Base-by-base conservation (phyloP, 1,284 basidiomycete species). In the Cystobasidium slooffiae region DNA sequence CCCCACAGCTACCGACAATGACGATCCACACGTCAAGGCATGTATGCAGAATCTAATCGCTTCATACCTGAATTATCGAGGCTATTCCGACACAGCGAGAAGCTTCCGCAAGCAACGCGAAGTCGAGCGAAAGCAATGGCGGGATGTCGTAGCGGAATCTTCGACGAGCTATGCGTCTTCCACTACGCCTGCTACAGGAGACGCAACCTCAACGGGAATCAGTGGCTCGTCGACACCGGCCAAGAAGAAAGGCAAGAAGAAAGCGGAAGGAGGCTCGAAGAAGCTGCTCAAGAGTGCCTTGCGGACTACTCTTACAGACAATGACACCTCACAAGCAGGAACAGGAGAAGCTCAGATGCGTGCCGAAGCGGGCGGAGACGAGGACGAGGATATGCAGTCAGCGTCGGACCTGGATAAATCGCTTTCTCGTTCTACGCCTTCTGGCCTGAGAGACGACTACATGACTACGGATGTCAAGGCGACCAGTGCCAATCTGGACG, bases 21-120 rank as follows among this genome's bases (percentile, higher is more conserved):
- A 67, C 39, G 68, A 78, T 56, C 61, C 77, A 7, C 20, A 75
- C 41, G 74, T 72, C 61, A 83, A 84, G 74, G 81, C 84, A 46
- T 84, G 85, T 31, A 79, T 91, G 24, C 88, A 89, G 53, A 87
- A 88, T 46, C 87, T 94, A 20, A 89, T 94, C 10, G 81, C 92
- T 55, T 88, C 88, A 55, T 93, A 93, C 80, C 86, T 95, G 31
- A 85, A 88, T 3, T 91, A 94, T 80, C 88, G 91, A 76, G 93
- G 93, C 1, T 91, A 91, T 79, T 86, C 87, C 18, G 86, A 86
- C 58, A 89, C 91, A 0, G 87, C 88, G 14, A 85, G 86, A 41
- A 87, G 89, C 5, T 88, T 93, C 78, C 86, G 88, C 77, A 84
- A 83, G 20, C 87, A 88, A 78, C 83, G 81, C 59, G 78, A 77